Percentiles rank a stretch among this genome's conserved stretches.
Evolutionary conservation across 371 early-diverging fungal species (phyloP).

Genomic region (Caulochytrium protostelioides): DNA sequence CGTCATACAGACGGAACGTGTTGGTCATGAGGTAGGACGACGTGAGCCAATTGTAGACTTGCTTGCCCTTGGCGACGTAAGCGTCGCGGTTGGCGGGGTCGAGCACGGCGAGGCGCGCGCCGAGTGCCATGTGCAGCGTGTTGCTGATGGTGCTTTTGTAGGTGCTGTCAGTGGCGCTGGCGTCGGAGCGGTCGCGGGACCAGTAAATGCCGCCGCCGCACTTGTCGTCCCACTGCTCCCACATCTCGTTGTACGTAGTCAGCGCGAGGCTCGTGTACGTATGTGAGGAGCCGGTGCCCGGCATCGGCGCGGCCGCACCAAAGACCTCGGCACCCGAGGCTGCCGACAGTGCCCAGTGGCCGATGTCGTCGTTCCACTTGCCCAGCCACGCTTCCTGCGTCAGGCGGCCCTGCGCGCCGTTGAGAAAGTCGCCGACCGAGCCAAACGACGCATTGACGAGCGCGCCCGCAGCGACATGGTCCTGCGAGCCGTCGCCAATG

Average conservation of each 20-base stretch:
- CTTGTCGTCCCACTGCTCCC: slow-evolving; percentile 10
- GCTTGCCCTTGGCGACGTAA: too few species aligned
- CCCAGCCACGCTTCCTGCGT: slow-evolving; percentile 6
- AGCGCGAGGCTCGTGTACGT: slow-evolving; percentile 7
- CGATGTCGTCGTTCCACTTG: slow-evolving; percentile 22
- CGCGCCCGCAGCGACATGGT: slow-evolving; percentile 1
- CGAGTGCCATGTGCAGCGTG: slow-evolving; percentile 10
- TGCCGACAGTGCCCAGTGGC: slow-evolving; percentile 10
- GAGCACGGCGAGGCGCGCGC: slow-evolving; percentile 9
- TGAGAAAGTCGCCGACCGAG: slow-evolving; percentile 3
- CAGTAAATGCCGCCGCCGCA: slow-evolving; percentile 21
- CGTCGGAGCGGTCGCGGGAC: slow-evolving; percentile 10
- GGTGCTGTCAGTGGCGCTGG: neutral
- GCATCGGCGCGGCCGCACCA: slow-evolving; percentile 3
- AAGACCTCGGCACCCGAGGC: slow-evolving; percentile 5
- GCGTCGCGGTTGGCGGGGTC: neutral
- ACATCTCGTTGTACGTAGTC: slow-evolving; percentile 11
- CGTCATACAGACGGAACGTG: too few species aligned
- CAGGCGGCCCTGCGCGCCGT: neutral
- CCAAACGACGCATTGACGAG: slow-evolving; percentile 5
- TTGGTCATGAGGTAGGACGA: too few species aligned
- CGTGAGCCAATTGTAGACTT: too few species aligned
- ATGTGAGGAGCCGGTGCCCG: slow-evolving; percentile 3
- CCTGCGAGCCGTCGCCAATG: slow-evolving; percentile 2
- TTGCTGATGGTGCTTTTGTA: slow-evolving; percentile 22